Evolutionary conservation across 1,284 basidiomycete genomes (phyloP).

Genomic region (Rhodotorula sp.): DNA sequence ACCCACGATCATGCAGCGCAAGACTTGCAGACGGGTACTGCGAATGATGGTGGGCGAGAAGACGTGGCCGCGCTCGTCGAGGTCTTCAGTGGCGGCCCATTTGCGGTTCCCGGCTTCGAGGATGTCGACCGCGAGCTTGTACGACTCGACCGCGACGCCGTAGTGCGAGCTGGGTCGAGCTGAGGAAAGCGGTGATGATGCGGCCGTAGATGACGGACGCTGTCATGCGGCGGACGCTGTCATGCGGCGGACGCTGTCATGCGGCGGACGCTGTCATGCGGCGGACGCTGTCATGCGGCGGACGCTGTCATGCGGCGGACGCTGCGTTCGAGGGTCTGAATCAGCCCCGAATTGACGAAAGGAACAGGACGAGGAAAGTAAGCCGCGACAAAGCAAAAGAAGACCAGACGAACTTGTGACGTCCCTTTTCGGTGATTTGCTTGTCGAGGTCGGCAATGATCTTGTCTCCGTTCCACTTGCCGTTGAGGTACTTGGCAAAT

Average conservation of each 20-base stretch:
- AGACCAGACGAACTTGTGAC: not conserved
- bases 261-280: not conserved
- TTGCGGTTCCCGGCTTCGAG: not conserved
- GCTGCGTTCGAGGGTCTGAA: not conserved
- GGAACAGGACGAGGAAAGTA: not conserved
- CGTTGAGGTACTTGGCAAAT: not conserved
- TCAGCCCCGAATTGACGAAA: not conserved
- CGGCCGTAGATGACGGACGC: not conserved
- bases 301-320: not conserved
- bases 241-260: not conserved
- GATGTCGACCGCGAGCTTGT: not conserved
- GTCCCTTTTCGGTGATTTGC: not conserved
- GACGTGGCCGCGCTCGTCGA: not conserved
- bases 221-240: not conserved
- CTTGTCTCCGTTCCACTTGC: not conserved
- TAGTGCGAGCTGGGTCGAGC: not conserved
- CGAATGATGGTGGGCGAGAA: not conserved
- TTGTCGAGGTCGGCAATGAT: conserved; percentile 2
- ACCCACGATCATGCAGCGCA: not conserved
- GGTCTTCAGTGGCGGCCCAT: not conserved
- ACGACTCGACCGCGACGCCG: not conserved
- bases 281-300: not conserved
- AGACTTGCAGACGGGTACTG: not conserved
- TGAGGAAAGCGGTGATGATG: not conserved
- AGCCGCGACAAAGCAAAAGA: not conserved